Evolutionary conservation across 2,329 filamentous ascomycete species (phyloP).

Genomic region (Alternaria triticina): DNA sequence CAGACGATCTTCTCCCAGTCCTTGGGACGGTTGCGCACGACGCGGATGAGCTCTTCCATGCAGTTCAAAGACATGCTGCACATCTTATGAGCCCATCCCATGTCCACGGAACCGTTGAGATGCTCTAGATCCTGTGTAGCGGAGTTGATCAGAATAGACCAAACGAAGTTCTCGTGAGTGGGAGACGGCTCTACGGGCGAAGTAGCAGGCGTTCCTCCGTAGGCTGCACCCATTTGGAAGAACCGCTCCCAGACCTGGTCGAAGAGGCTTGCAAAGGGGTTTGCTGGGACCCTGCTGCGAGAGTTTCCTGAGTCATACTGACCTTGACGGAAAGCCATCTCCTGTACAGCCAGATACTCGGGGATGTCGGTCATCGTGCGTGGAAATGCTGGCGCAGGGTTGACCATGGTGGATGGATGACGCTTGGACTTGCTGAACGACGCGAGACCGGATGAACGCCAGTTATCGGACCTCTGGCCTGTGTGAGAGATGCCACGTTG

Average conservation of each 20-base stretch:
- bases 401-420: constrained; percentile 1
- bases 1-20: constrained; percentile 28
- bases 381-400: not conserved
- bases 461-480: constrained; percentile 4
- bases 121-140: constrained; percentile 32
- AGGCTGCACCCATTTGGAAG: constrained; percentile 27
- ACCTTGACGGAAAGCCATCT: constrained; percentile 34
- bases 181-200: constrained; percentile 1
- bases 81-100: constrained; percentile 19
- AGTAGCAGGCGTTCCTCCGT: constrained; percentile 7
- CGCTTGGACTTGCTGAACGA: constrained; percentile 7
- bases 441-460: constrained; percentile 1
- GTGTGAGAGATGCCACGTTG: constrained; percentile 6
- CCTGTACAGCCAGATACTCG: constrained; percentile 28
- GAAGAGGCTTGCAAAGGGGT: constrained; percentile 22
- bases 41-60: constrained; percentile 27
- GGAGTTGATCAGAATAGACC: constrained; percentile 34
- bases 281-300: constrained; percentile 15
- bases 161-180: constrained; percentile 23
- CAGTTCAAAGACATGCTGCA: constrained; percentile 24
- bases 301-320: constrained; percentile 18
- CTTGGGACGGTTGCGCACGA: constrained; percentile 18
- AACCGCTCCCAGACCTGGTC: constrained; percentile 26
- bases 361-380: constrained; percentile 23
- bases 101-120: constrained; percentile 29